Base-by-base conservation (phyloP, 257 asterid genomes). In the Dorcoceras hygrometricum region DNA sequence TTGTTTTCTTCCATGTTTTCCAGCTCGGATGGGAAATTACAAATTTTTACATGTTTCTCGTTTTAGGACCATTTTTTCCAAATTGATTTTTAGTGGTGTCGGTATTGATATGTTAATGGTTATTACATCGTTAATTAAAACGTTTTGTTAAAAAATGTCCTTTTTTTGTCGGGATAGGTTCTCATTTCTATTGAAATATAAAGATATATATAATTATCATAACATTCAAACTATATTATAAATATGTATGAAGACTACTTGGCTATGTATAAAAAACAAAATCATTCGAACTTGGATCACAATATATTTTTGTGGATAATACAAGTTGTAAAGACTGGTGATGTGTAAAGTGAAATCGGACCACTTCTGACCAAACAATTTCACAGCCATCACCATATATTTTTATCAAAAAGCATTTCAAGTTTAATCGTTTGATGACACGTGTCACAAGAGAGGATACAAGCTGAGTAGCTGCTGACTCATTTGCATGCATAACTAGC, bases 391-490 rank as follows among this genome's bases (percentile, higher is more conserved):
- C 12, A 57, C 69, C 57, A 22, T 14, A 22, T 14, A n/a, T 11
- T 10, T 28, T 66, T 57, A 8, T 34, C 1, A 0, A 8, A 29
- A 65, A 55, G 22, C 23, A 31, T 7, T 8, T 1, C 43, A 12
- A 34, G 8, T 34, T 36, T 36, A 36, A 9, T 11, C 3, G 11
- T 10, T 28, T 0, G 0, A 6, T 56, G 58, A 50, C 71, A 82
- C 79, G 80, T 72, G 80, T 66, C 81, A 28, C 63, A 29, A 61
- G 58, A 27, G 29, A 32, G 31, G 24, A 48, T 65, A 82, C 39
- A 25, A 48, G 25, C 29, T 69, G 79, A 61, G 64, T 28, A 26
- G 60, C 18, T 70, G 85, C 85, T 78, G 86, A 83, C 76, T 79
- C 86, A 65, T 31, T 19, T 67, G 74, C 82, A 68, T 46, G 74